These are phyloP conservation scores for Coffea canephora DNA, from an alignment of 257 asterid genomes.

Conservation along the genomic window DNA sequence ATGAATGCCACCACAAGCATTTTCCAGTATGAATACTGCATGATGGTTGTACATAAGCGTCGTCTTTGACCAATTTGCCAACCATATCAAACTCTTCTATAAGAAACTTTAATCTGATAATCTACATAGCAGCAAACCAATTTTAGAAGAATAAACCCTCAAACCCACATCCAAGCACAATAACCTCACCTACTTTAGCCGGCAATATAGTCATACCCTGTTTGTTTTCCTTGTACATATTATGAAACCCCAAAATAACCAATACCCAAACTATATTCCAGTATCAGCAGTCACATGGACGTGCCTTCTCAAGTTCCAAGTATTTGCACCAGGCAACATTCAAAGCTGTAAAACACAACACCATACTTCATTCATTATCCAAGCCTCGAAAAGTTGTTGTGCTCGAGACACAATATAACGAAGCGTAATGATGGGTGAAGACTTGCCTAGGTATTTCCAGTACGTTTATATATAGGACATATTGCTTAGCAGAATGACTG, in stretches of 20 bases:
- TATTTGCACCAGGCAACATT: constrained; percentile 77
- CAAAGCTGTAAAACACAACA: constrained; percentile 87
- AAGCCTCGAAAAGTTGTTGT: constrained; percentile 33
- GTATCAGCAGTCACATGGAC: constrained; percentile 32
- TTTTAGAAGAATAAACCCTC: constrained; percentile 10
- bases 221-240: constrained; percentile 32
- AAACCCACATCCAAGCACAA: neutral
- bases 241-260: constrained; percentile 24
- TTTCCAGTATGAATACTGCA: neutral
- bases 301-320: constrained; percentile 69
- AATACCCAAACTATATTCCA: constrained; percentile 43
- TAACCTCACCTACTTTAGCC: neutral
- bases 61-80: constrained; percentile 12
- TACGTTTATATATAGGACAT: neutral
- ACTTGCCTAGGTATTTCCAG: neutral
- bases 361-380: constrained; percentile 54
- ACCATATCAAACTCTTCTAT: constrained; percentile 1
- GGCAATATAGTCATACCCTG: constrained; percentile 13
- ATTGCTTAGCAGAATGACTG: neutral
- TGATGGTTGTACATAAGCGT: neutral
- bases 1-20: neutral
- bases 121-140: constrained; percentile 2
- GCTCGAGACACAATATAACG: constrained; percentile 27
- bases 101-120: constrained; percentile 6
- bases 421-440: constrained; percentile 6